Evolutionary conservation across 2,329 filamentous ascomycete genomes (phyloP), one percentile per base, ranked within the genome.

Genomic region (Pseudocercospora vitis): DNA sequence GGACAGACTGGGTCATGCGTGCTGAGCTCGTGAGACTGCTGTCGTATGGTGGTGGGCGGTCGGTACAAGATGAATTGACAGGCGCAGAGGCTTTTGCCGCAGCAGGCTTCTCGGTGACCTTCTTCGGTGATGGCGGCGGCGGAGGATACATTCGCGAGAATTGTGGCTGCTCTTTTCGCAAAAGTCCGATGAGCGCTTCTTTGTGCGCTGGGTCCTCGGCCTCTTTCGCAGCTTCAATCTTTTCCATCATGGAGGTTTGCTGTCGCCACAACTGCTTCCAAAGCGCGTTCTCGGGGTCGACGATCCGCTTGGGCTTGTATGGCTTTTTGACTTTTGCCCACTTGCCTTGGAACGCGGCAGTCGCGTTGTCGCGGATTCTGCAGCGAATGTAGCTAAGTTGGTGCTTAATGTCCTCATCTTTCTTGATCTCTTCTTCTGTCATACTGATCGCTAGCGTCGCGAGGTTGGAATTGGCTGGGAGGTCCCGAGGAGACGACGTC

Each of bases 351-450:
- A 50, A 23, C 14, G 46, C 46, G 21, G 46, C 37, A 19, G 14
- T 39, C 12, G 37, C 52, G 31, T 50, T 54, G 29, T 50, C 39
- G 21, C 39, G 46, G 5, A 54, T 54, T 7, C 52, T 46, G 18
- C 45, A 8, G 31, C 52, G 52, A 12, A 50, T 14, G 4, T 9
- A 7, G 28, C 12, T 12, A 8, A 16, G n/a, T 8, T 51, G 48
- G 14, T 16, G 8, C 21, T 42, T 14, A 23, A 50, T 23, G 19
- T 33, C 45, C n/a, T 14, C 19, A 11, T 23, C 16, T 24, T 35
- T 18, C 19, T 40, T 19, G 7, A 40, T 19, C 19, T 19, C 19
- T 9, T 7, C 19, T 12, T 7, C 16, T 40, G 14, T 40, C 23
- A 19, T 23, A 16, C 12, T 14, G 5, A 11, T 12, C 19, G n/a